Evolutionary conservation across 768 basidiomycete genomes (phyloP), one percentile per base, ranked within the genome.

Genomic region (Baorangia bicolor): DNA sequence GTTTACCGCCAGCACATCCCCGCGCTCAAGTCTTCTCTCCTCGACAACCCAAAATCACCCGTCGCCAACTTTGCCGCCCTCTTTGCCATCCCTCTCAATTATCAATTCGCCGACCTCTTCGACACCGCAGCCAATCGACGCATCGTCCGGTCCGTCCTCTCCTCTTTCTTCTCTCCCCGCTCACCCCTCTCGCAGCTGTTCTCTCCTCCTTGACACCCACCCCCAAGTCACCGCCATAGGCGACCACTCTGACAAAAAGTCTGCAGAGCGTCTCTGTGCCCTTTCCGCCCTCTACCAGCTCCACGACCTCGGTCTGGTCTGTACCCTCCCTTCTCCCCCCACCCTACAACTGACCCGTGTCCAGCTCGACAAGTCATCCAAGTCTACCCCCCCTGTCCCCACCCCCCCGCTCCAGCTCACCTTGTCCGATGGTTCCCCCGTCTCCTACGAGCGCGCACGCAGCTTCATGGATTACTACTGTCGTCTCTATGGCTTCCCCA

Each of bases 391-490:
- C 2, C 41, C 43, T 4, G 5, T 14, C 18, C 51, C 66, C 20
- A 12, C 27, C 0, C 53, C 59, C 12, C 25, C 58, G 0, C 49
- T 55, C 2, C 66, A 70, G 16, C 74, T 74, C 31, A 67, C 62
- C 8, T 65, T 94, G 12, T 82, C 85, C 3, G 88, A 93, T 64
- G 84, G 85, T 25, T 78, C 82, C 12, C 64, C 73, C 21, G 81
- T 94, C 58, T 75, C 74, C 8, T 86, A 86, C 48, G 90, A 92
- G 49, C 80, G 81, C 49, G 92, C 93, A 4, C 84, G 88, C 46
- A 84, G 81, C 56, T 98, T 98, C 76, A 94, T 97, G 88, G 94
- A 95, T 59, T 98, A 90, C 69, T 98, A 98, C 64, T 96, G 94
- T 67, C 81, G 85, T 42, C 79, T 84, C 34, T 97, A 85, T 68